phyloP scores from a whole-genome alignment of 1,284 basidiomycete species.

The Naganishia cerealis region DNA sequence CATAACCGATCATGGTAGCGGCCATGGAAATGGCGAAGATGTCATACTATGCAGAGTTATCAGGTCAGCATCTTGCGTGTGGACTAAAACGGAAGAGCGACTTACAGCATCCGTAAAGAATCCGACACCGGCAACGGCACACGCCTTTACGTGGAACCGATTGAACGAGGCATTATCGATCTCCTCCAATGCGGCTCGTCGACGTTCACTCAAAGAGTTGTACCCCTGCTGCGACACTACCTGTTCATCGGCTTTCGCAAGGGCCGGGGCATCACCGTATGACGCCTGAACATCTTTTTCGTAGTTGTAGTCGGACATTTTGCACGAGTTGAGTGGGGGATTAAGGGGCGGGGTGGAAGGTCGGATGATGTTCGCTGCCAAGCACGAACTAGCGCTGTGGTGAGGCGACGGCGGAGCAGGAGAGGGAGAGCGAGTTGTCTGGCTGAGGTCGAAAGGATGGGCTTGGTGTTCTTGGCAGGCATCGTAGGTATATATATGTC shows the following conservation, averaged over 20 bases:
- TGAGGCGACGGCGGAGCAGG: neutral
- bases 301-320: conserved; percentile 26
- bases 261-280: neutral
- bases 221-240: conserved; percentile 1
- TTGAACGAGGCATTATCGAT: conserved; percentile 74
- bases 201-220: conserved; percentile 49
- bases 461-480: conserved; percentile 24
- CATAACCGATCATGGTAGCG: conserved; percentile 71
- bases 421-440: neutral
- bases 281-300: conserved; percentile 23
- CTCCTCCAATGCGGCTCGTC: conserved; percentile 70
- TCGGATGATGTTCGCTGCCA: neutral
- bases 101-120: conserved; percentile 49
- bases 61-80: neutral
- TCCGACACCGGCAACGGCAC: conserved; percentile 55
- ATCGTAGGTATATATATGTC: conserved; percentile 10
- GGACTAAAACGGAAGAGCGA: neutral
- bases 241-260: neutral
- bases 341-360: neutral
- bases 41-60: conserved; percentile 46
- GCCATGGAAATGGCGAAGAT: conserved; percentile 68
- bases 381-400: neutral
- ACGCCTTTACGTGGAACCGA: conserved; percentile 56
- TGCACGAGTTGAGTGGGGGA: neutral
- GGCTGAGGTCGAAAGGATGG: neutral